These are phyloP conservation scores for Stylonectria norvegica DNA, from an alignment of 2,329 filamentous ascomycete genomes.

Conservation along the genomic window DNA sequence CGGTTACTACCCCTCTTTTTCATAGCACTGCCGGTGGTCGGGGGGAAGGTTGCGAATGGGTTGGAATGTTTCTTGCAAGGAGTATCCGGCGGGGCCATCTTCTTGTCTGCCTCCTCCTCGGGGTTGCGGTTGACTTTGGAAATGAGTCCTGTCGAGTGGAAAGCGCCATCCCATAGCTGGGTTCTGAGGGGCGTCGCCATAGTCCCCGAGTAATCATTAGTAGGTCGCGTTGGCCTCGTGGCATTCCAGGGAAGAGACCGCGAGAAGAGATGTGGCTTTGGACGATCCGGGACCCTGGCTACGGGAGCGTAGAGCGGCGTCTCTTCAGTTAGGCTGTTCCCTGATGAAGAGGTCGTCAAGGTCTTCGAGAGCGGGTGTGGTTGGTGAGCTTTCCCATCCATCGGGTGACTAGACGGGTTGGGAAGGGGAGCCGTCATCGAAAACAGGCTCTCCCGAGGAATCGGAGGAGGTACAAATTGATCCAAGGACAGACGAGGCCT, in stretches of 20 bases:
- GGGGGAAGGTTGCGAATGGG: constrained; percentile 64
- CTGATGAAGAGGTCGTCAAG: constrained; percentile 81
- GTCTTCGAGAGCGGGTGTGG: constrained; percentile 84
- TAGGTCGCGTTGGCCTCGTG: constrained; percentile 32
- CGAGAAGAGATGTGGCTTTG: constrained; percentile 35
- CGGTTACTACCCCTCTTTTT: constrained; percentile 61
- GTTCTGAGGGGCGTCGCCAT: constrained; percentile 45
- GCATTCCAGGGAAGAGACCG: constrained; percentile 39
- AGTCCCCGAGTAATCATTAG: constrained; percentile 29
- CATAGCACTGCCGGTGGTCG: constrained; percentile 55
- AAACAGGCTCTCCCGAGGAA: constrained; percentile 62
- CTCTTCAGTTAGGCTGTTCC: constrained; percentile 72
- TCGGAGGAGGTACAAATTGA: constrained; percentile 64
- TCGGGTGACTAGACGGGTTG: constrained; percentile 40
- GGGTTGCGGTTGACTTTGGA: constrained; percentile 89
- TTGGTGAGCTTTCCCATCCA: constrained; percentile 47
- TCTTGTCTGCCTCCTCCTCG: constrained; percentile 61
- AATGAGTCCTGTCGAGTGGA: constrained; percentile 90
- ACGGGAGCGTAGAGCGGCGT: constrained; percentile 38
- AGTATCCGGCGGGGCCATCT: constrained; percentile 81
- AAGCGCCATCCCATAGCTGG: constrained; percentile 70
- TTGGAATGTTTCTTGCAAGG: constrained; percentile 85
- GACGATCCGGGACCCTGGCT: constrained; percentile 25
- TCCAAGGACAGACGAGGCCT: constrained; percentile 76
- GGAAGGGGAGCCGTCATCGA: constrained; percentile 52